Conservation (phyloP, 2,329 filamentous ascomycete species). For the Phyllosticta citriasiana region DNA sequence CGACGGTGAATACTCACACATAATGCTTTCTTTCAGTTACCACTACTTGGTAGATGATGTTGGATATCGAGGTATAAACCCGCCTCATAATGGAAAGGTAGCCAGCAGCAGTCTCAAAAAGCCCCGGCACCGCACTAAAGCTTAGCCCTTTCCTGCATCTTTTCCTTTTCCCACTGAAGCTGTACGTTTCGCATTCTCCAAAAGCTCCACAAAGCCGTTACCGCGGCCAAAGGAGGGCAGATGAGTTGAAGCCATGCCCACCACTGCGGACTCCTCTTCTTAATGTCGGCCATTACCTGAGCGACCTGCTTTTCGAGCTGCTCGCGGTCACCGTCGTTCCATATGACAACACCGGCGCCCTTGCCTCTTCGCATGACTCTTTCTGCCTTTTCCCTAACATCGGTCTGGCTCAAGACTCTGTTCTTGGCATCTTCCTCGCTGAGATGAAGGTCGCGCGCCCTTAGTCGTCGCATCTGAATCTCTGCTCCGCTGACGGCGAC, state of each 20-base stretch:
- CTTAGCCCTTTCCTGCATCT: constrained; percentile 46
- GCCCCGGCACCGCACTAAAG: constrained; percentile 27
- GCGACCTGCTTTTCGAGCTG: constrained; percentile 59
- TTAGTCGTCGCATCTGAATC: constrained; percentile 72
- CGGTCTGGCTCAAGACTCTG: constrained; percentile 74
- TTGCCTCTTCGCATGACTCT: constrained; percentile 57
- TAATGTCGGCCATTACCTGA: constrained; percentile 54
- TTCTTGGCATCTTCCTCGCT: constrained; percentile 80
- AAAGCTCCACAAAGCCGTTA: constrained; percentile 60
- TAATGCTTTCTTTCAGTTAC: too few relatives aligned
- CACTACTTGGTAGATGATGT: too few relatives aligned
- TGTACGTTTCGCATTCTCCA: constrained; percentile 63
- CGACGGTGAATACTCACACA: too few relatives aligned
- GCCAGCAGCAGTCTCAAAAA: too few relatives aligned
- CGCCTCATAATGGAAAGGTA: too few relatives aligned
- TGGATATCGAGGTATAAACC: too few relatives aligned
- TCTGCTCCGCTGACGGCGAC: constrained; percentile 73
- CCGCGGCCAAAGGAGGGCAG: constrained; percentile 64
- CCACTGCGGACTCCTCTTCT: constrained; percentile 59
- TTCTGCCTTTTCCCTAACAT: constrained; percentile 73
- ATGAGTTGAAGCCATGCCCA: constrained; percentile 65
- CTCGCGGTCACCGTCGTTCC: constrained; percentile 73
- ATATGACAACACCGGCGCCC: constrained; percentile 66
- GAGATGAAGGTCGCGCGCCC: constrained; percentile 66
- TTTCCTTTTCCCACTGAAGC: constrained; percentile 56